Percentiles rank a stretch among this genome's conserved stretches.
phyloP scores from a whole-genome alignment of 2,329 filamentous ascomycete genomes.

The Torrubiella hemipterigena region DNA sequence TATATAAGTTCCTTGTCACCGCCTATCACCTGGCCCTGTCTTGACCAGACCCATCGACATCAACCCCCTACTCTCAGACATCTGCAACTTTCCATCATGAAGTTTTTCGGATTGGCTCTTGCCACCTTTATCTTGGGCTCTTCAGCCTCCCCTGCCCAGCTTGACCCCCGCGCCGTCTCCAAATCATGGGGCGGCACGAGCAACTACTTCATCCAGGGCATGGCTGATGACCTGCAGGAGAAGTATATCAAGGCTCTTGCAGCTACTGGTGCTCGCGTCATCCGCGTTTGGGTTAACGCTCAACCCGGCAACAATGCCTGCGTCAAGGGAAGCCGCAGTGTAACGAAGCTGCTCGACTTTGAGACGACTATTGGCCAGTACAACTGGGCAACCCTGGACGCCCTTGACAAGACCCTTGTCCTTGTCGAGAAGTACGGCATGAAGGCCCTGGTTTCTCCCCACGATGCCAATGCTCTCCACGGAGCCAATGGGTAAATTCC shows the following conservation, averaged over 20 bases:
- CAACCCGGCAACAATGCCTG: constrained; percentile 6
- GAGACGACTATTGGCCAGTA: constrained; percentile 11
- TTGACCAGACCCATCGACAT: too few relatives aligned
- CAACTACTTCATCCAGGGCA: constrained; percentile 9
- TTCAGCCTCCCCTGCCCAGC: neutral
- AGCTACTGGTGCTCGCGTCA: constrained; percentile 7
- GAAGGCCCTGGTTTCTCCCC: constrained; percentile 10
- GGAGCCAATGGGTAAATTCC: constrained; percentile 6
- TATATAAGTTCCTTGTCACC: too few relatives aligned
- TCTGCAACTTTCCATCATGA: neutral
- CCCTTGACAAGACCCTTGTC: constrained; percentile 7
- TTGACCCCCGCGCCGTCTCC: constrained; percentile 2
- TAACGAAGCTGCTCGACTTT: constrained; percentile 4
- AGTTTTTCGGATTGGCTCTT: neutral
- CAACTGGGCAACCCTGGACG: constrained; percentile 8
- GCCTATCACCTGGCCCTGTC: too few relatives aligned
- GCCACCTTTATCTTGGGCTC: neutral
- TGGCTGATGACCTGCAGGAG: constrained; percentile 9
- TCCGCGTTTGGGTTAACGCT: constrained; percentile 9
- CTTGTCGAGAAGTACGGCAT: constrained; percentile 4
- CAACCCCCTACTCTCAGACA: neutral
- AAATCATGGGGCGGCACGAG: constrained; percentile 9
- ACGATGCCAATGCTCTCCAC: constrained; percentile 8
- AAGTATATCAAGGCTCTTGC: constrained; percentile 8
- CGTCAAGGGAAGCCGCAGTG: constrained; percentile 9